Evolutionary conservation across 2,329 filamentous ascomycete species (phyloP).

Genomic region (Talaromyces albobiverticillius): DNA sequence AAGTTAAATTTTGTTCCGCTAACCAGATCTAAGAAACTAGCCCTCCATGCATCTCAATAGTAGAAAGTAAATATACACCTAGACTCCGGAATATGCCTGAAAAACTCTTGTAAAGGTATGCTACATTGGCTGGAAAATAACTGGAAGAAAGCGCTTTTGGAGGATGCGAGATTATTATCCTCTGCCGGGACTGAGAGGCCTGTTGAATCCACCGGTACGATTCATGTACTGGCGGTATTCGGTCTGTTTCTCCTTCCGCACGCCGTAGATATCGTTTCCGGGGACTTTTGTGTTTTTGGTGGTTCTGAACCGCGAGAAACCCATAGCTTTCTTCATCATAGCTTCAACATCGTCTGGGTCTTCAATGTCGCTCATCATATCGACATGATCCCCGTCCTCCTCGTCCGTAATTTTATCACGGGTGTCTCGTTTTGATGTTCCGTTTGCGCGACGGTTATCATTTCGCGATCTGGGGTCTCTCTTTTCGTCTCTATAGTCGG

Average conservation of each 20-base stretch:
- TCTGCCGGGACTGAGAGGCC: slow-evolving; percentile 47
- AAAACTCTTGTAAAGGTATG: slow-evolving; percentile 2
- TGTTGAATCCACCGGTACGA: slow-evolving; percentile 49
- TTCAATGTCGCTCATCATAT: slow-evolving; percentile 14
- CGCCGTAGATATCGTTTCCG: slow-evolving; percentile 79
- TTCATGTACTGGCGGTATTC: slow-evolving; percentile 96
- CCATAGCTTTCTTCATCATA: slow-evolving; percentile 82
- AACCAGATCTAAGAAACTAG: no score
- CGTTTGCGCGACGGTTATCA: slow-evolving; percentile 22
- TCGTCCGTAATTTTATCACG: slow-evolving; percentile 39
- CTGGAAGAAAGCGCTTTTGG: slow-evolving; percentile 1
- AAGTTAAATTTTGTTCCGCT: no score
- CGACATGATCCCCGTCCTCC: slow-evolving; percentile 51
- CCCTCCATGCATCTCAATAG: no score
- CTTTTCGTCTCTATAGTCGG: slow-evolving; percentile 30
- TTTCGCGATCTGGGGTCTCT: slow-evolving; percentile 26
- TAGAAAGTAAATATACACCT: slow-evolving; percentile 12
- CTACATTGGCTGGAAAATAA: slow-evolving; percentile 8
- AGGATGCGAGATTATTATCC: slow-evolving; percentile 17
- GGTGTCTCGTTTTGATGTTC: slow-evolving; percentile 28
- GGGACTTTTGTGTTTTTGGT: slow-evolving; percentile 87
- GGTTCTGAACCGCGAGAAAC: slow-evolving; percentile 78
- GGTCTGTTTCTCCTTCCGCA: slow-evolving; percentile 89
- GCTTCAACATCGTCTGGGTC: slow-evolving; percentile 55
- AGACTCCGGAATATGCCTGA: slow-evolving; percentile 9